Conservation (phyloP, 2,329 filamentous ascomycete genomes). For the Phyllosticta capitalensis region DNA sequence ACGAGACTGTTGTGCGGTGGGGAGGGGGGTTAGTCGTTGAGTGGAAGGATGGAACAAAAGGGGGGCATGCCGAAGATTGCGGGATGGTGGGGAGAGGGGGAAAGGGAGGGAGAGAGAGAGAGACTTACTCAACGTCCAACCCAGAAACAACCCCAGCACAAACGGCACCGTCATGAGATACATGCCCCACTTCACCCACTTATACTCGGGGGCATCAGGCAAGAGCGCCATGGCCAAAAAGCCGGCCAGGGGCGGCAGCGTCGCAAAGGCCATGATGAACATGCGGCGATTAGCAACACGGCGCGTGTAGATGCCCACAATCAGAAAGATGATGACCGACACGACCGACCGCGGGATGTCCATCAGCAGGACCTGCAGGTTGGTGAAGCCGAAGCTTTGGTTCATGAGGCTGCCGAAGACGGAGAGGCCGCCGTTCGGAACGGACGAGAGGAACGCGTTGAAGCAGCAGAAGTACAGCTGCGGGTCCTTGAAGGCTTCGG, state of each 20-base stretch:
- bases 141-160: constrained; percentile 25
- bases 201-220: constrained; percentile 21
- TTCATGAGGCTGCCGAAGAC: constrained; percentile 7
- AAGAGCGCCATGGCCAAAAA: constrained; percentile 27
- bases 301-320: constrained; percentile 10
- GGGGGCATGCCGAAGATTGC: no score
- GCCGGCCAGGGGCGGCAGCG: constrained; percentile 25
- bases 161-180: constrained; percentile 26
- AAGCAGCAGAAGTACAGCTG: constrained; percentile 9
- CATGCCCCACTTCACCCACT: constrained; percentile 30
- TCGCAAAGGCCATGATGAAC: constrained; percentile 24
- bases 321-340: constrained; percentile 5
- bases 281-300: constrained; percentile 17
- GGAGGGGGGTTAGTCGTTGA: background rate
- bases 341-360: constrained; percentile 21
- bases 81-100: background rate
- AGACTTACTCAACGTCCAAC: constrained; percentile 20
- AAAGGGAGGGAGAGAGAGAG: background rate
- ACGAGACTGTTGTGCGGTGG: constrained; percentile 22
- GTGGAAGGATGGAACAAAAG: background rate
- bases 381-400: constrained; percentile 8
- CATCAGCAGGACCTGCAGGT: constrained; percentile 26
- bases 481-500: constrained; percentile 8
- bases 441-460: constrained; percentile 11
- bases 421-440: constrained; percentile 8